phyloP scores from a whole-genome alignment of 495 filamentous ascomycete species.

The Tuber brumale region DNA sequence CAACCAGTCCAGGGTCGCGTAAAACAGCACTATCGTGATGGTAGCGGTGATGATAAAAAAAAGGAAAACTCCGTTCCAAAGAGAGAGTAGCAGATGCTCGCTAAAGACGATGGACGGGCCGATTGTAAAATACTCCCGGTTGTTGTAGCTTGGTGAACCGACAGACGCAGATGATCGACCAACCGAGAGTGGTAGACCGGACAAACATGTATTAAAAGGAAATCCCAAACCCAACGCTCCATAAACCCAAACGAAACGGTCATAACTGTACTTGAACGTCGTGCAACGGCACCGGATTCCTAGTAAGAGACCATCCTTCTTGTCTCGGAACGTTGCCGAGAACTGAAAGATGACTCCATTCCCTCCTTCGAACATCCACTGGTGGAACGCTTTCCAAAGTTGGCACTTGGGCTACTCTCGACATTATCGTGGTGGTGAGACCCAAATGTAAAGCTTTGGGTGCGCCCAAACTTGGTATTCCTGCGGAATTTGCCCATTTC shows the following conservation, averaged over 20 bases:
- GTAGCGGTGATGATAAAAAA: not conserved
- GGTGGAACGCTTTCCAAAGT: constrained; percentile 31
- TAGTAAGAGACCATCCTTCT: constrained; percentile 40
- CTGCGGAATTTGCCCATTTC: constrained; percentile 83
- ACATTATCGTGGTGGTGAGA: constrained; percentile 53
- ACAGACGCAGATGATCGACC: not conserved
- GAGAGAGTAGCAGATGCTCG: not conserved
- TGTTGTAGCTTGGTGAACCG: not conserved
- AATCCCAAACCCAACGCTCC: not conserved
- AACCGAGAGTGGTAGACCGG: not conserved
- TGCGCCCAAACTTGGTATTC: constrained; percentile 66
- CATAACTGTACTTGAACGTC: constrained; percentile 33
- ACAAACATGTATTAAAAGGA: constrained; percentile 3
- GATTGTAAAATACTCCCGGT: not conserved
- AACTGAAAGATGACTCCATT: constrained; percentile 16
- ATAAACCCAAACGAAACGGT: not conserved
- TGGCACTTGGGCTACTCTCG: constrained; percentile 46
- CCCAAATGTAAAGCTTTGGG: constrained; percentile 89
- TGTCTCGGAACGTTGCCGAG: constrained; percentile 29
- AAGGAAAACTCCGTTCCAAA: not conserved
- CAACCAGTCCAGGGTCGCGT: constrained; percentile 15
- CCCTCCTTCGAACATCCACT: constrained; percentile 24
- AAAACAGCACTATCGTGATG: not conserved
- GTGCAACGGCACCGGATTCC: constrained; percentile 23
- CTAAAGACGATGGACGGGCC: not conserved